Percentiles rank a stretch among this genome's conserved stretches.
These are phyloP conservation scores for Lactuca saligna DNA, from an alignment of 129 eudicot genomes.

Conservation along the genomic window DNA sequence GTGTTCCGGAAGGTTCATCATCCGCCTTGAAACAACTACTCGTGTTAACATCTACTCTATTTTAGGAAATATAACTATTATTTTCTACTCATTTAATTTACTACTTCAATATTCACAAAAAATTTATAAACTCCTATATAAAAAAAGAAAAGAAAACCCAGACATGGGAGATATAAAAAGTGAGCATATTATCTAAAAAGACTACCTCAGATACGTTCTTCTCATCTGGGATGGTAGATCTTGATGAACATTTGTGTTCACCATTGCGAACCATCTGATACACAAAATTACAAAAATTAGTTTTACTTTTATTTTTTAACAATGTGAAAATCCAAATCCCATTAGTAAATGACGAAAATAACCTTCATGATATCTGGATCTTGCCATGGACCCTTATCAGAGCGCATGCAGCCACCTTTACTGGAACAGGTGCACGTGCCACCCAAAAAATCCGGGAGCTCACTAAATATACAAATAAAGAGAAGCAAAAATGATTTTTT, in stretches of 20 bases:
- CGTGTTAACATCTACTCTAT: slow-evolving; percentile 42
- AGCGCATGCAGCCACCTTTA: slow-evolving; percentile 89
- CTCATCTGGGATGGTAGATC: slow-evolving; percentile 54
- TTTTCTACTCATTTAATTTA: not conserved
- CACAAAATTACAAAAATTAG: slow-evolving; percentile 7
- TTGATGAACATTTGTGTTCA: slow-evolving; percentile 71
- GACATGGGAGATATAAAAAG: not conserved
- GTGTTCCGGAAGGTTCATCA: slow-evolving; percentile 37
- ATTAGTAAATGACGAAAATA: slow-evolving; percentile 1
- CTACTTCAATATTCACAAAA: not conserved
- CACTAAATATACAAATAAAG: slow-evolving; percentile 43
- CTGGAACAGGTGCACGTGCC: slow-evolving; percentile 89
- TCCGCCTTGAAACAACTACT: slow-evolving; percentile 42
- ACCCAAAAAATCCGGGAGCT: slow-evolving; percentile 94
- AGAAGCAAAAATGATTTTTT: not conserved
- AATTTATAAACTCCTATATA: not conserved
- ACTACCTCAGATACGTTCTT: slow-evolving; percentile 58
- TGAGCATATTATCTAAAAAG: slow-evolving; percentile 8
- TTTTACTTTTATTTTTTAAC: too few relatives aligned
- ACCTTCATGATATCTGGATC: slow-evolving; percentile 95
- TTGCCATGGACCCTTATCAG: slow-evolving; percentile 97
- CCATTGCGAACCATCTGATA: slow-evolving; percentile 85
- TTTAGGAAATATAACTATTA: slow-evolving; percentile 2
- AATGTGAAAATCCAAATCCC: not conserved
- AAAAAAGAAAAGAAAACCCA: not conserved